phyloP scores from a whole-genome alignment of 805 yeast species.

The Lachancea sp. region DNA sequence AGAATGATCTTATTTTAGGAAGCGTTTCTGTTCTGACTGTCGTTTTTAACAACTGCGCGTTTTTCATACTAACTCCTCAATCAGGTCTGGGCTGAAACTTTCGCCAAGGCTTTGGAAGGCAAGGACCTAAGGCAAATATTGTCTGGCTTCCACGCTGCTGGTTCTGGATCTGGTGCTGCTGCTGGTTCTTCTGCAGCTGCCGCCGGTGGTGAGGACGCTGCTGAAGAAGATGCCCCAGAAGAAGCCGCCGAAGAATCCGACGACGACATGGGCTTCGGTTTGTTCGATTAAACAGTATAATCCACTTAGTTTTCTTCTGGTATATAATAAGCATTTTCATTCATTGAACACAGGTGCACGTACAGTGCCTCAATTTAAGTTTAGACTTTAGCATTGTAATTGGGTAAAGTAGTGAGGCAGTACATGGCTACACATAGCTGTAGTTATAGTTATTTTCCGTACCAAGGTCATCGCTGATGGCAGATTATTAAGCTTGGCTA shows the following conservation, averaged over 20 bases:
- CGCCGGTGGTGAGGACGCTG: slow-evolving; percentile 41
- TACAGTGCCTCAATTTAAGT: too few relatives aligned
- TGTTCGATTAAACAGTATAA: slow-evolving; percentile 61
- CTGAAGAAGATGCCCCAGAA: slow-evolving; percentile 52
- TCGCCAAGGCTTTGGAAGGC: slow-evolving; percentile 79
- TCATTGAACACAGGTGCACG: background rate
- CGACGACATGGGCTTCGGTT: slow-evolving; percentile 90
- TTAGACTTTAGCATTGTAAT: too few relatives aligned
- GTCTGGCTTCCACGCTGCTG: slow-evolving; percentile 45
- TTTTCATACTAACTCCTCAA: slow-evolving; percentile 7
- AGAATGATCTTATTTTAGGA: too few relatives aligned
- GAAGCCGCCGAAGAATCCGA: slow-evolving; percentile 63
- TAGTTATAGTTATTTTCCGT: too few relatives aligned
- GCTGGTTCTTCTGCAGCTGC: slow-evolving; percentile 42
- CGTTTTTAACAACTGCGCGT: background rate
- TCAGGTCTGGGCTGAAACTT: slow-evolving; percentile 70
- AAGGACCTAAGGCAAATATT: slow-evolving; percentile 68
- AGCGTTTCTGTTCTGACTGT: background rate
- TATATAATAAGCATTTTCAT: slow-evolving; percentile 1
- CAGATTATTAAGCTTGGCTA: too few relatives aligned
- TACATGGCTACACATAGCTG: too few relatives aligned
- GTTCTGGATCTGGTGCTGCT: slow-evolving; percentile 40
- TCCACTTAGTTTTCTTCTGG: background rate
- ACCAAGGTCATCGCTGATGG: too few relatives aligned
- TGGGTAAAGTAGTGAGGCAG: too few relatives aligned